A percentile compares a stretch with the other conserved stretches of the same genome.
phyloP scores from a whole-genome alignment of 2,329 filamentous ascomycete genomes.

The Hypomyces perniciosus region DNA sequence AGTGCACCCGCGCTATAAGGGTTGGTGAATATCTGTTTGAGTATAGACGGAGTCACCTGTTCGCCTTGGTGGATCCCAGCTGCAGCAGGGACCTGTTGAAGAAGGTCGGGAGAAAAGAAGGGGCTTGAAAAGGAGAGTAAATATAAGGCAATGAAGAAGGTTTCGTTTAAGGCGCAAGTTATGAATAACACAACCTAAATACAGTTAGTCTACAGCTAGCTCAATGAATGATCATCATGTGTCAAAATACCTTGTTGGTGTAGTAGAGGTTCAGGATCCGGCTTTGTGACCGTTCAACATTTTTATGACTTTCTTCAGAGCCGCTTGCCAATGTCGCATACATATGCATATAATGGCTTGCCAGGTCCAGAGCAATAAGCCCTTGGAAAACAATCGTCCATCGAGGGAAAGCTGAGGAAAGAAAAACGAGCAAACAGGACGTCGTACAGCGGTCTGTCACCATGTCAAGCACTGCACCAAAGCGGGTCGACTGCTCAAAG shows the following conservation, averaged over 20 bases:
- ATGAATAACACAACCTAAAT: conserved; percentile 76
- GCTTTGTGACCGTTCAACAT: conserved; percentile 76
- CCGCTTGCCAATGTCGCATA: conserved; percentile 83
- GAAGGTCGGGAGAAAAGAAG: conserved; percentile 67
- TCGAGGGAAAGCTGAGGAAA: conserved; percentile 88
- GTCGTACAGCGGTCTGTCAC: conserved; percentile 96
- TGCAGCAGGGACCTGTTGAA: conserved; percentile 54
- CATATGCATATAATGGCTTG: conserved; percentile 98
- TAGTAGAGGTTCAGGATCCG: conserved; percentile 91
- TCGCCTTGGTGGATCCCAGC: conserved; percentile 52
- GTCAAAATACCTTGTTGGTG: conserved; percentile 72
- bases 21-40: conserved; percentile 71
- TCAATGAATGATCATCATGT: background rate
- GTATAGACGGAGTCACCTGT: conserved; percentile 60
- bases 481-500: conserved; percentile 86
- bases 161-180: conserved; percentile 82
- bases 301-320: conserved; percentile 77
- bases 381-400: conserved; percentile 92
- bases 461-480: conserved; percentile 95
- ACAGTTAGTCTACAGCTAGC: conserved; percentile 9
- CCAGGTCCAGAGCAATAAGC: conserved; percentile 82
- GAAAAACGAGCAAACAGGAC: conserved; percentile 84
- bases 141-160: conserved; percentile 96
- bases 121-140: conserved; percentile 93
- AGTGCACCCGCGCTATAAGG: conserved; percentile 87